Evolutionary conservation across 2,329 filamentous ascomycete genomes (phyloP).

Genomic region (Cylindrodendrum hubeiense): DNA sequence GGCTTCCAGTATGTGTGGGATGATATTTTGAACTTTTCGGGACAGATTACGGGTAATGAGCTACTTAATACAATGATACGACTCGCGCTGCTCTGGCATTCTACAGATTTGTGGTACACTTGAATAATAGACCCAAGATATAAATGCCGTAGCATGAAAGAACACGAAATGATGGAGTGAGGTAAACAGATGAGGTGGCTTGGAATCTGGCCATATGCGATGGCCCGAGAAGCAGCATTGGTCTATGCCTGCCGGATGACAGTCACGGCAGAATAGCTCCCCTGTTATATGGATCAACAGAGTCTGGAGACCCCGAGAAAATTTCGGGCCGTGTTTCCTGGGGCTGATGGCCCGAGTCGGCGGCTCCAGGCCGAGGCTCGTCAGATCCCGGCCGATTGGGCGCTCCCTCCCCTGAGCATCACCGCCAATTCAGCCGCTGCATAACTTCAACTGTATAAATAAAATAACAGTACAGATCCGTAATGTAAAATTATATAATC

Average conservation of each 20-base stretch:
- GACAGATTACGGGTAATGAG: background rate
- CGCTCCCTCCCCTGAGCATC: background rate
- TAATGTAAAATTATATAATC: too few relatives aligned
- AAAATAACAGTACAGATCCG: too few relatives aligned
- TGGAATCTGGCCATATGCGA: background rate
- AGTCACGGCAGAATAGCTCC: background rate
- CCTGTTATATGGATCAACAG: background rate
- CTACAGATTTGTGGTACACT: background rate
- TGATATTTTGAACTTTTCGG: background rate
- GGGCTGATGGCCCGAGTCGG: slow-evolving; percentile 6
- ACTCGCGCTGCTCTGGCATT: too few relatives aligned
- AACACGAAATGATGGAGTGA: background rate
- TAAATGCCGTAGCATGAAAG: background rate
- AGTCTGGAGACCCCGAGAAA: slow-evolving; percentile 2
- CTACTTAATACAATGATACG: background rate
- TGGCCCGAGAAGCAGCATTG: background rate
- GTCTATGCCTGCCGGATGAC: background rate
- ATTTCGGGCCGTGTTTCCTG: slow-evolving; percentile 1
- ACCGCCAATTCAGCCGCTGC: background rate
- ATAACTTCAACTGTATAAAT: too few relatives aligned
- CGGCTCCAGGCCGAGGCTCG: background rate
- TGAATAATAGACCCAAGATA: background rate
- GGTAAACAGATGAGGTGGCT: background rate
- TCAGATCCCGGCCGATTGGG: background rate
- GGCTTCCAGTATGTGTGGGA: background rate